phyloP scores from a whole-genome alignment of 2,329 filamentous ascomycete species.

The Neoarthrinium moseri region DNA sequence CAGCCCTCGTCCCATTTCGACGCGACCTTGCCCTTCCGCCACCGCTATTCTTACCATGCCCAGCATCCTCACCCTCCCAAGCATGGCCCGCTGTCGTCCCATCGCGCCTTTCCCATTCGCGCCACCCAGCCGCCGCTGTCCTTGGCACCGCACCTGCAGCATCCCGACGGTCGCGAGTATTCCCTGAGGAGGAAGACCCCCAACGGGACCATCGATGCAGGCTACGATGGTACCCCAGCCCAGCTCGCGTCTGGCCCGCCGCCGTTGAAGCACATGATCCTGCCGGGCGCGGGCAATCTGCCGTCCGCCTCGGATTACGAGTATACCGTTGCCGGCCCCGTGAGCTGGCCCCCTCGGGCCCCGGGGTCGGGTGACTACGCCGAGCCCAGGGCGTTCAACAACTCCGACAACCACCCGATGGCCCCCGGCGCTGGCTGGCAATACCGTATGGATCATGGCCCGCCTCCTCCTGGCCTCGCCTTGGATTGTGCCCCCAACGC shows the following conservation, averaged over 20 bases:
- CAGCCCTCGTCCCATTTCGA: slow-evolving; percentile 40
- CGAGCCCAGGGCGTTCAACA: slow-evolving; percentile 15
- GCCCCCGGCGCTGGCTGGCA: slow-evolving; percentile 17
- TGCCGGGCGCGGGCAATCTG: slow-evolving; percentile 52
- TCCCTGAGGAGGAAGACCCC: slow-evolving; percentile 89
- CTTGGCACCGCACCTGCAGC: slow-evolving; percentile 25
- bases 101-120: slow-evolving; percentile 34
- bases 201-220: slow-evolving; percentile 86
- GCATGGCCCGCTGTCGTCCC: slow-evolving; percentile 19
- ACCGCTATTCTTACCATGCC: slow-evolving; percentile 9
- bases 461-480: slow-evolving; percentile 17
- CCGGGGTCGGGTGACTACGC: slow-evolving; percentile 13
- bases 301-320: slow-evolving; percentile 21
- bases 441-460: slow-evolving; percentile 16
- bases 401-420: slow-evolving; percentile 16
- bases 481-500: slow-evolving; percentile 25
- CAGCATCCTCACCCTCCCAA: slow-evolving; percentile 13
- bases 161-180: slow-evolving; percentile 57
- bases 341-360: slow-evolving; percentile 19
- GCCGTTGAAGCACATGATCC: slow-evolving; percentile 78
- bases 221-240: slow-evolving; percentile 81
- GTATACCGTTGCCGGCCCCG: slow-evolving; percentile 15
- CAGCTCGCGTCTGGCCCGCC: slow-evolving; percentile 73
- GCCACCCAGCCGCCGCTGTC: slow-evolving; percentile 30
- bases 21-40: slow-evolving; percentile 11